phyloP scores from a whole-genome alignment of 305 asterid species.

The Ilex paraguariensis region DNA sequence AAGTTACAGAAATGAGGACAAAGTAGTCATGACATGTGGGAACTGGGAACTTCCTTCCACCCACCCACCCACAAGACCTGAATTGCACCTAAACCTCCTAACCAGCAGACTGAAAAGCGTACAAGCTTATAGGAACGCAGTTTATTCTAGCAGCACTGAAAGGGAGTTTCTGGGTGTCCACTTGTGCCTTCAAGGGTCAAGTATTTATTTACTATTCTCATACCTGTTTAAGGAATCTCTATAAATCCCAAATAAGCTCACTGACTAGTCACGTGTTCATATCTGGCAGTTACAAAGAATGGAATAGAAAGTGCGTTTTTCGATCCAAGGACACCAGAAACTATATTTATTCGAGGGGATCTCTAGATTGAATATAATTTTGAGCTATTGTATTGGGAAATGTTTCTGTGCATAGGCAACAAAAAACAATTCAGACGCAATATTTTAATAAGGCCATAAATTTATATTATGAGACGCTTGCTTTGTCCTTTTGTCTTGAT shows the following conservation, averaged over 20 bases:
- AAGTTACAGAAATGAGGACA: neutral
- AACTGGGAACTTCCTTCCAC: neutral
- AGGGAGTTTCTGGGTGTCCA: neutral
- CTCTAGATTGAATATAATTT: conserved; percentile 25
- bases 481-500: conserved; percentile 53
- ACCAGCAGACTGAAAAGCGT: neutral
- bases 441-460: conserved; percentile 16
- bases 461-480: conserved; percentile 45
- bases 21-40: too few relatives aligned
- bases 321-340: conserved; percentile 26
- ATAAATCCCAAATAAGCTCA: conserved; percentile 19
- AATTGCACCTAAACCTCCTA: neutral
- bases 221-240: conserved; percentile 35
- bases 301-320: conserved; percentile 33
- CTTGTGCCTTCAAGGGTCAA: conserved; percentile 23
- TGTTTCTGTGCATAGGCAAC: conserved; percentile 42
- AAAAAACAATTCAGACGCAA: conserved; percentile 30
- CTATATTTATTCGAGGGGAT: neutral
- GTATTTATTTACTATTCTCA: conserved; percentile 3
- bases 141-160: neutral
- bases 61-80: neutral
- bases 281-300: conserved; percentile 23
- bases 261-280: conserved; percentile 37
- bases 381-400: conserved; percentile 54
- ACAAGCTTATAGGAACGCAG: neutral